Percentiles rank a stretch among this genome's conserved stretches.
Conservation (phyloP, 2,329 filamentous ascomycete species). For the Zopfia rhizophila region DNA sequence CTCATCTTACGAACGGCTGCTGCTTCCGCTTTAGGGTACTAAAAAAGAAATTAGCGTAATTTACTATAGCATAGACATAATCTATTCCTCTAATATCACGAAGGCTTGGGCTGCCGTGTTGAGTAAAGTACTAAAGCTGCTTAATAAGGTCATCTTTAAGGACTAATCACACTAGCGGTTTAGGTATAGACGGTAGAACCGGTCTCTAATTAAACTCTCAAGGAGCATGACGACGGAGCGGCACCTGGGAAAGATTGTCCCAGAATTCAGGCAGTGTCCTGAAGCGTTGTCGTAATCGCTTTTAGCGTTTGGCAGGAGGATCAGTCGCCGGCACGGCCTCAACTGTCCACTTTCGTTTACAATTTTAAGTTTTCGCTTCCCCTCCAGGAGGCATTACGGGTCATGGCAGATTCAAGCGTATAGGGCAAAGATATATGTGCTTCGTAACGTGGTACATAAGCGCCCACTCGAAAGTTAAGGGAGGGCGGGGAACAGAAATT, state of each 20-base stretch:
- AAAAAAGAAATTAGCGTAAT: conserved; percentile 14
- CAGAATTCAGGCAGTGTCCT: conserved; percentile 23
- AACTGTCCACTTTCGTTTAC: conserved; percentile 19
- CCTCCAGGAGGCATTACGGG: conserved; percentile 14
- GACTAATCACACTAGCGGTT: conserved; percentile 8
- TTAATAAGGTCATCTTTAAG: conserved; percentile 12
- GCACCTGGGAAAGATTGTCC: conserved; percentile 24
- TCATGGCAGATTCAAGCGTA: conserved; percentile 10
- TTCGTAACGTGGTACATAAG: conserved; percentile 10
- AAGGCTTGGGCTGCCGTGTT: conserved; percentile 19
- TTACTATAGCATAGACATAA: conserved; percentile 6
- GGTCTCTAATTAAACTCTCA: conserved; percentile 22
- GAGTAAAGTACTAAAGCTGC: conserved; percentile 23
- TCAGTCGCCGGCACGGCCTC: conserved; percentile 17
- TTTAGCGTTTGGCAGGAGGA: conserved; percentile 22
- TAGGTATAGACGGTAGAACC: conserved; percentile 12
- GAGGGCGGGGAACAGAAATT: conserved; percentile 8
- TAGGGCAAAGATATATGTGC: conserved; percentile 15
- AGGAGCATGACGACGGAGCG: conserved; percentile 21
- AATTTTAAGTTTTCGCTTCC: conserved; percentile 16
- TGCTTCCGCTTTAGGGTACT: conserved; percentile 19
- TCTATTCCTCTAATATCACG: conserved; percentile 16
- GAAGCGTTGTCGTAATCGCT: conserved; percentile 9
- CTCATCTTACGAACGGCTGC: conserved; percentile 20
- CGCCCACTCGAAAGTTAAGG: conserved; percentile 7